Evolutionary conservation across 805 yeast genomes (phyloP).

Genomic region (Candida coleopterorum): DNA sequence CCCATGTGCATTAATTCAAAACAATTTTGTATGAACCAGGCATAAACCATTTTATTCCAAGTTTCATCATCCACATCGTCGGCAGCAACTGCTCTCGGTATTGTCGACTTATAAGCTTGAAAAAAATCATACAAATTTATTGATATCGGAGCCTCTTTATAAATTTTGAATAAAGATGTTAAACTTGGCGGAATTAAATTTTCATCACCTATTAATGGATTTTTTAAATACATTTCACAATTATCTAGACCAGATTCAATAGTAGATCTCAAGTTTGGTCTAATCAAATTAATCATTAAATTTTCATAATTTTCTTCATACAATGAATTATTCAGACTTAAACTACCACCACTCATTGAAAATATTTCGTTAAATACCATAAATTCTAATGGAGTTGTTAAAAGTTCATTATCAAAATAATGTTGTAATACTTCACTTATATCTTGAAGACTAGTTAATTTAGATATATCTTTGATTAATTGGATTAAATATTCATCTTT

Average conservation of each 20-base stretch:
- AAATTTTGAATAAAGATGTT: slow-evolving; percentile 56
- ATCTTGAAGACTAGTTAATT: no score
- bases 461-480: neutral
- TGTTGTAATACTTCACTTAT: neutral
- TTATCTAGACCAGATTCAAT: slow-evolving; percentile 30
- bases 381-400: slow-evolving; percentile 16
- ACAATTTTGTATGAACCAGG: slow-evolving; percentile 73
- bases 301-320: slow-evolving; percentile 37
- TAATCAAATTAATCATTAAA: slow-evolving; percentile 31
- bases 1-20: slow-evolving; percentile 70
- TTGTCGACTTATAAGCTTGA: slow-evolving; percentile 51
- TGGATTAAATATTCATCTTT: slow-evolving; percentile 8
- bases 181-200: slow-evolving; percentile 3
- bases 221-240: slow-evolving; percentile 19
- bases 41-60: slow-evolving; percentile 62
- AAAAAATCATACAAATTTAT: slow-evolving; percentile 68
- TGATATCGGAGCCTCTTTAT: slow-evolving; percentile 71
- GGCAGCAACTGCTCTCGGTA: slow-evolving; percentile 11
- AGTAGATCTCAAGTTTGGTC: slow-evolving; percentile 31
- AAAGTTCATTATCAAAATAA: slow-evolving; percentile 8
- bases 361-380: slow-evolving; percentile 29
- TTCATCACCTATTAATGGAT: slow-evolving; percentile 12
- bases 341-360: slow-evolving; percentile 22
- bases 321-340: neutral
- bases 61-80: slow-evolving; percentile 29